Evolutionary conservation across 352 stramenopile genomes (phyloP), one percentile per base, ranked within the genome.

Genomic region (Globisporangium rhizosaccharum): DNA sequence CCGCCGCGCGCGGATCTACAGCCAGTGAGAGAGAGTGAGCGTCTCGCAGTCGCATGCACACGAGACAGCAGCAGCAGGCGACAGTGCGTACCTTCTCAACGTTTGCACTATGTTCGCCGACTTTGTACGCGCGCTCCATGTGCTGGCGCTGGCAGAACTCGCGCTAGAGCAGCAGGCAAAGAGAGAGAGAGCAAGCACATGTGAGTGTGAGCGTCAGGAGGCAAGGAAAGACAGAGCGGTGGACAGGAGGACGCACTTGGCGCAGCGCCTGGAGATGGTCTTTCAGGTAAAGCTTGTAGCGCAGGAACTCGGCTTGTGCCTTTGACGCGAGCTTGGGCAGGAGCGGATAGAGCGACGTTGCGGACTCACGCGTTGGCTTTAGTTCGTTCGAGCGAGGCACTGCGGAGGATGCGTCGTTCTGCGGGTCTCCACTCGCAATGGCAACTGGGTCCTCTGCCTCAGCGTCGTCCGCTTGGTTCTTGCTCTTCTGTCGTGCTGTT

Each of bases 201-300:
- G 23, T 59, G 41, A 0, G 15, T 11, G 8, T 30, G 36, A 15
- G 9, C 49, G 8, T 44, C 17, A 49, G 1, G 58, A 23, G 42
- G 5, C 45, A 23, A 30, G 20, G 17, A 30, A 20, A 18, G 46
- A 36, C 33, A 56, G n/a, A 50, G 17, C 2, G 20, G 48, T 2
- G 36, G 5, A 44, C 3, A 47, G 14, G 15, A 52, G 5, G 18
- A 48, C 66, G 23, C 52, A 79, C 73, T 51, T 74, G 75, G 0
- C 76, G 75, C 9, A 90, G 62, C 49, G 84, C 73, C 39, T 85
- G 73, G 7, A 92, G 61, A 51, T 89, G 79, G 46, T 87, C 74
- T 57, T 88, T 88, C 14, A 89, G 56, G 10, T 76, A 70, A 9
- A 88, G 51, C 37, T 88, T 90, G 67, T 92, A 92, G n/a, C 78